Evolutionary conservation across 768 basidiomycete genomes (phyloP).

Genomic region (Pleurotus platypus): DNA sequence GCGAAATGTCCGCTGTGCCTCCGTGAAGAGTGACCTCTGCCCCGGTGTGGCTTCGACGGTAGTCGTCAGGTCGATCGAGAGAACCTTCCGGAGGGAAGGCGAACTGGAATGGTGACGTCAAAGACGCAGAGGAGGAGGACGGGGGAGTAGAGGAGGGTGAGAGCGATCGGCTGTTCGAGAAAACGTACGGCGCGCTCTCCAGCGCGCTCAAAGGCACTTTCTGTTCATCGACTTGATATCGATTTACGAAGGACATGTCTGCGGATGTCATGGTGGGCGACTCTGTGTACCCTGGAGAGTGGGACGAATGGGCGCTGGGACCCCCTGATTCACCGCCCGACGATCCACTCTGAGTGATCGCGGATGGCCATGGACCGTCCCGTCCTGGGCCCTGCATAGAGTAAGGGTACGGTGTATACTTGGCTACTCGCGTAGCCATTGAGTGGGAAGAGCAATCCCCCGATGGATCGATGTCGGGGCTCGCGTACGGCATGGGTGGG

Average conservation of each 20-base stretch:
- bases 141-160: conserved; percentile 65
- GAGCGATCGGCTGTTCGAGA: conserved; percentile 65
- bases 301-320: conserved; percentile 34
- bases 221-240: conserved; percentile 52
- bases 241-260: conserved; percentile 43
- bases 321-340: conserved; percentile 38
- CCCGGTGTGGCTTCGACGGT: conserved; percentile 48
- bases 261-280: conserved; percentile 48
- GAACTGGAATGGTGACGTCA: conserved; percentile 68
- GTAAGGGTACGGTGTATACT: conserved; percentile 50
- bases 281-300: conserved; percentile 52
- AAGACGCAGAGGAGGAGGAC: conserved; percentile 58
- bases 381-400: conserved; percentile 28
- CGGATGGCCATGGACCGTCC: conserved; percentile 36
- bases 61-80: conserved; percentile 58
- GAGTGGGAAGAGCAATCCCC: conserved; percentile 25
- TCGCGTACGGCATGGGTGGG: conserved; percentile 37
- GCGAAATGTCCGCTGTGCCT: conserved; percentile 64
- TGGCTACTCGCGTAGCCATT: conserved; percentile 35
- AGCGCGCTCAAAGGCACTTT: conserved; percentile 49
- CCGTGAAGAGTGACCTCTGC: conserved; percentile 70
- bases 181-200: conserved; percentile 55
- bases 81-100: conserved; percentile 53
- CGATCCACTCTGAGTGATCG: conserved; percentile 28
- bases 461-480: conserved; percentile 21